Percentiles rank a stretch among this genome's conserved stretches.
phyloP scores from a whole-genome alignment of 106 monocot species.

The Acorus calamus region DNA sequence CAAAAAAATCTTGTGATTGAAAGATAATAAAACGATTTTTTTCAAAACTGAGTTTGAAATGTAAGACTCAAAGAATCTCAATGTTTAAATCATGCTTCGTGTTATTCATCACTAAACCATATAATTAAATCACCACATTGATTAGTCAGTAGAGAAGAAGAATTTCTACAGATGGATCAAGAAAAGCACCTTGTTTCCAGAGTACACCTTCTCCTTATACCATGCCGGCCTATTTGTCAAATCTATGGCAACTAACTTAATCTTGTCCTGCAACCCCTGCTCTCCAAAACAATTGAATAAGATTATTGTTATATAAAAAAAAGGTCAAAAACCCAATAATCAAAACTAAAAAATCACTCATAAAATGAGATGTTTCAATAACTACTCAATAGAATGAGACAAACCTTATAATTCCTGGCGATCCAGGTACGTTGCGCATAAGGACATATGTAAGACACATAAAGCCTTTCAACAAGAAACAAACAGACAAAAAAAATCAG shows the following conservation, averaged over 20 bases:
- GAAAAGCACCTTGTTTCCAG: conserved; percentile 54
- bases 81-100: too few species aligned
- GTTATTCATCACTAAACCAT: neutral
- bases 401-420: conserved; percentile 45
- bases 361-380: too few species aligned
- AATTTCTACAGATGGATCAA: too few species aligned
- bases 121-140: neutral
- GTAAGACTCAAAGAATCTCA: too few species aligned
- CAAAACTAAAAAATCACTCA: neutral
- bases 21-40: too few species aligned
- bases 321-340: neutral
- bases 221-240: conserved; percentile 64
- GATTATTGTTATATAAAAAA: neutral
- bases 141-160: too few species aligned
- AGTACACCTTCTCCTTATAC: conserved; percentile 96
- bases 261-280: conserved; percentile 76
- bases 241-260: conserved; percentile 63
- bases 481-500: neutral
- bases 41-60: too few species aligned
- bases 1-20: too few species aligned
- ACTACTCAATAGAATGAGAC: too few species aligned
- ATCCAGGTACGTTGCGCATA: conserved; percentile 76
- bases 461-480: conserved; percentile 16
- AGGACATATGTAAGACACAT: conserved; percentile 32
- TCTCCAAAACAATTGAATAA: conserved; percentile 4